phyloP scores from a whole-genome alignment of 2,329 filamentous ascomycete species.

The Penicillium thymicola region DNA sequence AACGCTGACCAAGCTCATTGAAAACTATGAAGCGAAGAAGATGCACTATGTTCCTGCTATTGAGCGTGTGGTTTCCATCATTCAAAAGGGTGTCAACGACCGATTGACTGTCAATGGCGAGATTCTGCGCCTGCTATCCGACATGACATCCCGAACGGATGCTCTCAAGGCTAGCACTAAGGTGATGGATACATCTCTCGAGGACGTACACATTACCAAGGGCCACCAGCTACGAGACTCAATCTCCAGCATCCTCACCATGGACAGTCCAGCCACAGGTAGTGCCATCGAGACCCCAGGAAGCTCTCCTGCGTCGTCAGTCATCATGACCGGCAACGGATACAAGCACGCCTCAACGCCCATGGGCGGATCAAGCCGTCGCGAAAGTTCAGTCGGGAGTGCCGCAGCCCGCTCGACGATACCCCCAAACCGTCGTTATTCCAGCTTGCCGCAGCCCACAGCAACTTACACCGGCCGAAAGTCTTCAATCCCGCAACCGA shows the following conservation, averaged over 20 bases:
- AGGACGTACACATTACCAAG: conserved; percentile 62
- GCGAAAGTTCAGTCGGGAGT: conserved; percentile 46
- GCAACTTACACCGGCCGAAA: conserved; percentile 32
- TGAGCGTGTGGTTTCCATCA: conserved; percentile 84
- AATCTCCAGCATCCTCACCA: conserved; percentile 85
- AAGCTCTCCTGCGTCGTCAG: conserved; percentile 67
- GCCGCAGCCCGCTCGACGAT: conserved; percentile 39
- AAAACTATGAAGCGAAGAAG: conserved; percentile 93
- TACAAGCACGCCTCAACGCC: conserved; percentile 49
- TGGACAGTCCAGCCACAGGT: conserved; percentile 68
- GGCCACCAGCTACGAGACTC: conserved; percentile 83
- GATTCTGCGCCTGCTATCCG: conserved; percentile 78
- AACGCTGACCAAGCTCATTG: conserved; percentile 74
- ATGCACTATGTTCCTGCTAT: conserved; percentile 91
- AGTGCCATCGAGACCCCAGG: conserved; percentile 70
- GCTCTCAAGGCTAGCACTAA: conserved; percentile 71
- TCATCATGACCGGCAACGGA: conserved; percentile 54
- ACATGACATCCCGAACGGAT: conserved; percentile 80
- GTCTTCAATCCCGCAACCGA: conserved; percentile 38
- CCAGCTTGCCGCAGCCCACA: conserved; percentile 44
- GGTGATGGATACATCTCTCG: conserved; percentile 70
- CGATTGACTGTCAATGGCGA: conserved; percentile 96
- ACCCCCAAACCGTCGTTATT: conserved; percentile 46
- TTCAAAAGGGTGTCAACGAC: conserved; percentile 92
- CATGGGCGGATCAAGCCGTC: conserved; percentile 44